A percentile compares a stretch with the other conserved stretches of the same genome.
These are phyloP conservation scores for Dothideomycetidae sp. DNA, from an alignment of 2,329 filamentous ascomycete genomes.

Conservation along the genomic window DNA sequence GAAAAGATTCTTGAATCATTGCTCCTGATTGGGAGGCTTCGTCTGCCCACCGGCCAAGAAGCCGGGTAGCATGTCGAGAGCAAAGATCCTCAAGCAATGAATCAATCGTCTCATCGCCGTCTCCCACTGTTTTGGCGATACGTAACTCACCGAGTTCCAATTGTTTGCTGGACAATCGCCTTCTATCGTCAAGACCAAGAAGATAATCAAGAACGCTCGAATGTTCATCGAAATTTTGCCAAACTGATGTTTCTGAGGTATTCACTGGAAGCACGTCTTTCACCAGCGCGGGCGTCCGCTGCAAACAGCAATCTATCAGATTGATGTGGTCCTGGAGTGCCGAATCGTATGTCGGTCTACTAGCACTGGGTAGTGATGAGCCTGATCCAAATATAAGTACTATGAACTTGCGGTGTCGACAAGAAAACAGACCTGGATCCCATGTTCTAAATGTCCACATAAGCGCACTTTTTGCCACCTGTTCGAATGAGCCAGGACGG, in stretches of 20 bases:
- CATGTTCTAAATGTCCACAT: constrained; percentile 73
- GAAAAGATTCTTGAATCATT: background rate
- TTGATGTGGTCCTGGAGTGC: constrained; percentile 43
- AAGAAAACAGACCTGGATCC: constrained; percentile 51
- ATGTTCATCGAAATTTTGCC: background rate
- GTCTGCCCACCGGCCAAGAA: background rate
- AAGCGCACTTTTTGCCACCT: constrained; percentile 56
- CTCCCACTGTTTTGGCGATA: background rate
- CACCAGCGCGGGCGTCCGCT: constrained; percentile 23
- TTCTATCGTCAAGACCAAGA: background rate
- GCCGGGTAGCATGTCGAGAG: background rate
- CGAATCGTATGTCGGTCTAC: background rate
- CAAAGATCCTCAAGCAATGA: background rate
- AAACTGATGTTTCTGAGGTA: background rate
- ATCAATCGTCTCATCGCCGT: background rate
- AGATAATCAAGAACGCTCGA: background rate
- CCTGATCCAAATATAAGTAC: background rate
- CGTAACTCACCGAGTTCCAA: background rate
- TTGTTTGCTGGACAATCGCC: background rate
- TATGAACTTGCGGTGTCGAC: background rate
- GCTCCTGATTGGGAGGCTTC: background rate
- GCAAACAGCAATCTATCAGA: constrained; percentile 56
- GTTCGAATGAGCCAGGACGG: constrained; percentile 53
- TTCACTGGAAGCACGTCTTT: background rate
- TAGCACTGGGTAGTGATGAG: too few relatives aligned